Evolutionary conservation across 2,329 filamentous ascomycete species (phyloP).

Genomic region (Fusarium succisae): DNA sequence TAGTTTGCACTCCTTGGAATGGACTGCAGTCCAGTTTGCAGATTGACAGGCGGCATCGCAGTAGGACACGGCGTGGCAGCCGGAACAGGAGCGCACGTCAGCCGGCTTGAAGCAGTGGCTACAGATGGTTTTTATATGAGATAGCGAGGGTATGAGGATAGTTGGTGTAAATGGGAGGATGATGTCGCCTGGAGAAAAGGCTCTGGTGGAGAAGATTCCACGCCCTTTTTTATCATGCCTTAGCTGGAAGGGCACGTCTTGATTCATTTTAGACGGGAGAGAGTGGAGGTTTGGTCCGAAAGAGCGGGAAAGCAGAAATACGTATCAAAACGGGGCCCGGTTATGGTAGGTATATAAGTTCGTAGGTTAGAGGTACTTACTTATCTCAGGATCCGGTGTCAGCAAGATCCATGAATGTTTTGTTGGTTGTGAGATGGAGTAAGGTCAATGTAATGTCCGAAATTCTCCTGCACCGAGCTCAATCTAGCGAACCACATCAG

Average conservation of each 20-base stretch:
- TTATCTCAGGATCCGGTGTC: slow-evolving; percentile 2
- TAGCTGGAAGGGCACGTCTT: slow-evolving; percentile 38
- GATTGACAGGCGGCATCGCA: slow-evolving; percentile 64
- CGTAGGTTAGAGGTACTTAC: neutral
- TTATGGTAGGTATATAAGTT: neutral
- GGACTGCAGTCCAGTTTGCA: slow-evolving; percentile 61
- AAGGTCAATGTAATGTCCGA: neutral
- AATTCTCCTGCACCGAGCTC: slow-evolving; percentile 25
- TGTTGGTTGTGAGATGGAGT: neutral
- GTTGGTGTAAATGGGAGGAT: slow-evolving; percentile 57
- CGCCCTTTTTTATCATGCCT: slow-evolving; percentile 54
- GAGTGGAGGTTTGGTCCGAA: neutral
- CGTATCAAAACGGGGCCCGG: neutral
- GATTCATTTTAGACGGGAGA: slow-evolving; percentile 16
- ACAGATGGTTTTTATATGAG: slow-evolving; percentile 56
- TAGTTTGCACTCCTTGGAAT: slow-evolving; percentile 65
- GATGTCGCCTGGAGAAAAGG: slow-evolving; percentile 56
- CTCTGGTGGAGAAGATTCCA: slow-evolving; percentile 54
- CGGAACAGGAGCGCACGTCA: slow-evolving; percentile 56
- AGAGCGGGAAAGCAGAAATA: neutral
- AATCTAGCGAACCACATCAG: slow-evolving; percentile 1
- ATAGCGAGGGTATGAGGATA: slow-evolving; percentile 59
- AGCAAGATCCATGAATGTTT: neutral
- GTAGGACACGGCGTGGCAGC: slow-evolving; percentile 64
- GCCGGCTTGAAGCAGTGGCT: slow-evolving; percentile 57